phyloP scores from a whole-genome alignment of 768 basidiomycete genomes.

The Clavaria fumosa region DNA sequence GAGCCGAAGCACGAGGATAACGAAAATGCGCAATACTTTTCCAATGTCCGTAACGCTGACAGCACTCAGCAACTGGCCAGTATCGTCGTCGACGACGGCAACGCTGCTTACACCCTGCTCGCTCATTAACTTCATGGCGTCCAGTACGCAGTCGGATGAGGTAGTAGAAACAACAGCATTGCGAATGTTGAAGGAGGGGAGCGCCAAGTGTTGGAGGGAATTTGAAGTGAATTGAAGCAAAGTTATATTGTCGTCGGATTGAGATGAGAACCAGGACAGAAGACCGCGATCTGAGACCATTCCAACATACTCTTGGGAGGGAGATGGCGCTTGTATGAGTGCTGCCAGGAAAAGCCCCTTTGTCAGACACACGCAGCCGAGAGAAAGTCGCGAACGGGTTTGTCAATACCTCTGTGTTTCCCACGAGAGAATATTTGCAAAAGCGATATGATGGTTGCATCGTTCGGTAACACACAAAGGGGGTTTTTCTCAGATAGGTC shows the following conservation, averaged over 20 bases:
- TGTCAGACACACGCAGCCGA: not conserved
- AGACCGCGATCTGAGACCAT: slow-evolving; percentile 63
- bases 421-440: slow-evolving; percentile 55
- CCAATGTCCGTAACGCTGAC: slow-evolving; percentile 77
- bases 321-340: slow-evolving; percentile 34
- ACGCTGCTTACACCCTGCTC: slow-evolving; percentile 75
- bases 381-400: slow-evolving; percentile 11
- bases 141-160: slow-evolving; percentile 47
- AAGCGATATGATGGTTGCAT: slow-evolving; percentile 47
- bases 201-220: slow-evolving; percentile 36
- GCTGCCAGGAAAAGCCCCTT: slow-evolving; percentile 21
- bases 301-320: slow-evolving; percentile 38
- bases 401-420: slow-evolving; percentile 56
- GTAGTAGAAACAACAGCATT: slow-evolving; percentile 46
- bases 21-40: slow-evolving; percentile 28
- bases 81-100: slow-evolving; percentile 57
- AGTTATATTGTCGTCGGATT: slow-evolving; percentile 30
- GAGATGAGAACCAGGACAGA: slow-evolving; percentile 51
- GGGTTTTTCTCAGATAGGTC: slow-evolving; percentile 82
- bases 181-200: slow-evolving; percentile 53
- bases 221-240: slow-evolving; percentile 35
- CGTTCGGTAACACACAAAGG: slow-evolving; percentile 42
- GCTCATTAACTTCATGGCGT: slow-evolving; percentile 78
- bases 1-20: not conserved
- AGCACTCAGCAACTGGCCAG: slow-evolving; percentile 48